Base-by-base conservation (phyloP, 345 rosid genomes). In the Populus simonii region DNA sequence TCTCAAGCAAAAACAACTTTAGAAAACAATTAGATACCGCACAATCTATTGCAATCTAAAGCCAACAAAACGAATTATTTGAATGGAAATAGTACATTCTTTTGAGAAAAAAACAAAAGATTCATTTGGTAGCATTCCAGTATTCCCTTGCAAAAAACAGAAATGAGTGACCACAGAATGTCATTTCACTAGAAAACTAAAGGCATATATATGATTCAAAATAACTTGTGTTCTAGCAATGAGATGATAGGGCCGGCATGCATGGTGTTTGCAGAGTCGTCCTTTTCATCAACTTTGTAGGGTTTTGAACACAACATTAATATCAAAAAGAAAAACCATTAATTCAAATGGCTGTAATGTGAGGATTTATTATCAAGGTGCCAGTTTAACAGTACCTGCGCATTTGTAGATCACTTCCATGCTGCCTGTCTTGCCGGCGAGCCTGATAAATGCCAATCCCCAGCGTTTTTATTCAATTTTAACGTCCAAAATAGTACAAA, bases 111-210 rank as follows among this genome's bases (percentile, higher is more conserved):
- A 76, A 36, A 23, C 51, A 68, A 68, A 22, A 53, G 5, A 7
- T 25, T 4, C 3, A 20, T 59, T 76, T 25, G 25, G 15, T 25
- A n/a, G 12, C 10, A 36, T 68, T 55, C 10, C 16, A 3, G n/a
- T 3, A 11, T 5, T 17, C 68, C 22, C 7, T n/a, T 8, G 10
- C 7, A 12, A 36, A n/a, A 4, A 51, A 55, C 57, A 55, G 23
- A 68, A 31, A 16, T 12, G 13, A 39, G 59, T 27, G 61, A 39
- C 79, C 79, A 59, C 55, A 38, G 33, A 66, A 66, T 75, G 66
- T 22, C 78, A 75, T 47, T 47, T 66, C 47, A 69, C 41, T 15
- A 69, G 15, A 23, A 36, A 39, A 39, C 13, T 59, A 23, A 17
- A 6, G 68, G 16, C 3, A 10, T 27, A 33, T 5, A 53, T 11